Evolutionary conservation across 495 filamentous ascomycete genomes (phyloP), one percentile per base, ranked within the genome.

Genomic region (Hamigera avellanea): DNA sequence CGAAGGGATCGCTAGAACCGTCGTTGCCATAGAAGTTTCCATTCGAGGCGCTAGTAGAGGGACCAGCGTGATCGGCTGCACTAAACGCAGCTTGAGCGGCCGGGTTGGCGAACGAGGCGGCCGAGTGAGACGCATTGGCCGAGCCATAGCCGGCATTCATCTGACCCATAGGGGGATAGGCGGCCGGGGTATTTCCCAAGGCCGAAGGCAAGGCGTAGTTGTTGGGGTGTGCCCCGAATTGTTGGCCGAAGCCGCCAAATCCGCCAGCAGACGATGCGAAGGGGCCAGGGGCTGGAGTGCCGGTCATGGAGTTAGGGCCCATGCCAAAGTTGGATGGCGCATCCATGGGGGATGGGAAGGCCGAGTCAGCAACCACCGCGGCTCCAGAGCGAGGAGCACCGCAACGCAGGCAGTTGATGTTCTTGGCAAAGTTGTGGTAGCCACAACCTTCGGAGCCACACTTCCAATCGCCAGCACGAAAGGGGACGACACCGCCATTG

Each of bases 371-470:
- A 37, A 95, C 86, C 12, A 96, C 82, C 17, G 88, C 86, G 36
- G 91, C 91, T 36, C 81, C 81, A 35, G 87, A 87, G 46, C 91
- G 85, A 55, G 87, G 91, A 15, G 87, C 93, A 50, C 91, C 91
- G 50, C 91, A 98, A 36, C 91, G 83, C 36, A 98, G 73, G 59
- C 91, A 98, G 56, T 83, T 91, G 44, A 95, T 89, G 53, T 98
- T 98, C 73, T 98, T 98, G 30, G 91, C 91, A 52, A 98, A 98
- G 60, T 98, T 98, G 62, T 98, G 91, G 50, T 98, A 98, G 21
- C 83, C 86, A 56, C 91, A 98, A n/a, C 86, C 86, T 51, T 95
- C 89, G 26, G 86, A 88, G 31, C 91, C 91, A 56, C 91, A 98
- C 54, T 95, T 95, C 91, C 91, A 98, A 56, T 98, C 91, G 45